Base-by-base conservation (phyloP, 2,329 filamentous ascomycete species). In the Sclerotinia borealis region DNA sequence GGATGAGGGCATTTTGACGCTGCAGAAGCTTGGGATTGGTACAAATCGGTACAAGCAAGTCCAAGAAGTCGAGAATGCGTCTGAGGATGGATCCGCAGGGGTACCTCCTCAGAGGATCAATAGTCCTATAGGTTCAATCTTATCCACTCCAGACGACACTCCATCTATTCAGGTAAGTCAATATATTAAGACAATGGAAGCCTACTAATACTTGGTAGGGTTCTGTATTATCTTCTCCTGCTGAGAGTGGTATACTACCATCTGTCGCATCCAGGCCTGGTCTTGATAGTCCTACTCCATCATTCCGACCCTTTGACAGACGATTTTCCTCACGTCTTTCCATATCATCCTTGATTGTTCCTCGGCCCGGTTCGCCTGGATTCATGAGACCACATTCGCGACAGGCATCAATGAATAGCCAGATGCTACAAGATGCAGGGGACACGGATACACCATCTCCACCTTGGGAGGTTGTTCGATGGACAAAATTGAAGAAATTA, bases 391-490 rank as follows among this genome's bases (percentile, higher is more conserved):
- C 82, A 3, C 91, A 95, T 72, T 96, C 92, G 61, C 87, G 93
- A 61, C 90, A 92, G 70, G 88, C 86, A 1, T 97, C 93, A 1
- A 72, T 92, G 25, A 88, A 83, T 50, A 96, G 91, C 70, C 86
- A 91, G 68, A 76, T 90, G 13, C 72, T 87, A 4, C 74, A 82
- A 17, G 86, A 88, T 64, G 76, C 83, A 49, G 79, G 86, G 63
- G 89, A 90, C 54, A 80, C 83, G 27, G 90, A 93, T 68, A 85
- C 87, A 1, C 83, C 86, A 3, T 87, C 91, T 61, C 86, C 91
- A 6, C 95, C 95, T 2, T 99, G 95, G 96, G 95, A 99, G 72
- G 92, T 98, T 61, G 90, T 99, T 64, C 85, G 93, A 73, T 99
- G 96, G 96, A 98, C 92, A 1, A 95, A 90, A 73, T 79, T 99